A percentile compares a stretch with the other conserved stretches of the same genome.
Conservation (phyloP, 768 basidiomycete species). For the Tephrocybe sp. region DNA sequence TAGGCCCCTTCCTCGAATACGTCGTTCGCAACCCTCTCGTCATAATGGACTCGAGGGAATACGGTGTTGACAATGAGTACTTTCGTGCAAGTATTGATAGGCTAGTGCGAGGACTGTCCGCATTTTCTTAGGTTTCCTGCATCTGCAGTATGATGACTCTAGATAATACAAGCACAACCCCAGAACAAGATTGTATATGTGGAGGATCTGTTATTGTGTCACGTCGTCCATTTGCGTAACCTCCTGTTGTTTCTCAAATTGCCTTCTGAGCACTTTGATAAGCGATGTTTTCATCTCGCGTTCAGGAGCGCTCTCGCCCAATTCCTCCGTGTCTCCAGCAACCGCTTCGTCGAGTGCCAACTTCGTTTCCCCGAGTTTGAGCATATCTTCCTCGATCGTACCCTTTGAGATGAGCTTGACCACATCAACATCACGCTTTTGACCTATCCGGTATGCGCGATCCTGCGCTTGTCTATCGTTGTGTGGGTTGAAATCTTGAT, state of each 20-base stretch:
- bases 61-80: conserved; percentile 91
- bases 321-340: conserved; percentile 70
- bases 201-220: conserved; percentile 3
- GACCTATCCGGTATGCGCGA: conserved; percentile 95
- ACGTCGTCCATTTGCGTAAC: conserved; percentile 12
- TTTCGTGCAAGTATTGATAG: conserved; percentile 81
- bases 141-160: not conserved
- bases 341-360: conserved; percentile 92
- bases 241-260: conserved; percentile 63
- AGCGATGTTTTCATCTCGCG: conserved; percentile 83
- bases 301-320: conserved; percentile 64
- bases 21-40: conserved; percentile 91
- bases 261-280: conserved; percentile 79
- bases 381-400: conserved; percentile 97
- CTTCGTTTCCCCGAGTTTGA: conserved; percentile 85
- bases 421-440: conserved; percentile 91
- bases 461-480: conserved; percentile 98
- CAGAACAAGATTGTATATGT: not conserved
- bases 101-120: conserved; percentile 58
- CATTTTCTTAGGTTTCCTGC: conserved; percentile 31
- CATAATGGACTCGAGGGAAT: conserved; percentile 75
- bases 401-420: conserved; percentile 89
- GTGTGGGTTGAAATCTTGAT: conserved; percentile 97
- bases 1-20: conserved; percentile 91
- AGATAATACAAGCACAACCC: not conserved